Evolutionary conservation across 2,329 filamentous ascomycete species (phyloP).

Genomic region (Colletotrichum magnum): DNA sequence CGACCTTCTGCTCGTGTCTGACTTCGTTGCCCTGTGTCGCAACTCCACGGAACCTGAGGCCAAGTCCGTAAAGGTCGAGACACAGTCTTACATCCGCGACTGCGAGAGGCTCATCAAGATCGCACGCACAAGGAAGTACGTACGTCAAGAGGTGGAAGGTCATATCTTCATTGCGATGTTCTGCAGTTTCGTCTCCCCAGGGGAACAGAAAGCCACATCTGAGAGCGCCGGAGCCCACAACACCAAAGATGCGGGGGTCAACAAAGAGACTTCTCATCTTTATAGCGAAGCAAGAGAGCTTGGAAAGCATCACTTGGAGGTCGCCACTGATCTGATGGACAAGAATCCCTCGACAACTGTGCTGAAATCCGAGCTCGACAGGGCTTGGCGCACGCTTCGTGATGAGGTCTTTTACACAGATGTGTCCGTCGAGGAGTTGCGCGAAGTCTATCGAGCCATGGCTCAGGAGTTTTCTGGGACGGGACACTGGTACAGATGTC

Average conservation of each 20-base stretch:
- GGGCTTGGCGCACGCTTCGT: slow-evolving; percentile 60
- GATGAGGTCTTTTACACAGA: slow-evolving; percentile 60
- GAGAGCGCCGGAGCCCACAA: not conserved
- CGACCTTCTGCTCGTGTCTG: slow-evolving; percentile 62
- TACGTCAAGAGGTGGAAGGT: slow-evolving; percentile 63
- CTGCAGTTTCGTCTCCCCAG: slow-evolving; percentile 57
- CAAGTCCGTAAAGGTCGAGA: slow-evolving; percentile 45
- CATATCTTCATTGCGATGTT: slow-evolving; percentile 65
- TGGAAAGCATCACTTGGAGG: slow-evolving; percentile 41
- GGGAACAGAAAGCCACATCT: not conserved
- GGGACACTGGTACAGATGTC: slow-evolving; percentile 75
- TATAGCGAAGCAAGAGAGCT: not conserved
- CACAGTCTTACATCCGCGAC: slow-evolving; percentile 51
- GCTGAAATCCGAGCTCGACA: slow-evolving; percentile 61
- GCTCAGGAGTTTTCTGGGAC: slow-evolving; percentile 62
- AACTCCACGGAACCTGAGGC: not conserved
- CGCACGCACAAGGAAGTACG: slow-evolving; percentile 52
- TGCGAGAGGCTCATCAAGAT: slow-evolving; percentile 57
- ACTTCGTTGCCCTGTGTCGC: slow-evolving; percentile 48
- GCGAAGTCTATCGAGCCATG: slow-evolving; percentile 67
- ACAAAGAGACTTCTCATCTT: not conserved
- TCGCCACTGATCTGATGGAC: slow-evolving; percentile 43
- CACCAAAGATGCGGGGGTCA: not conserved
- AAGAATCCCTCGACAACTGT: slow-evolving; percentile 46
- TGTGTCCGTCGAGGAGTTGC: slow-evolving; percentile 66